These are phyloP conservation scores for Blastobotrys terrestris DNA, from an alignment of 805 yeast genomes.

Conservation along the genomic window DNA sequence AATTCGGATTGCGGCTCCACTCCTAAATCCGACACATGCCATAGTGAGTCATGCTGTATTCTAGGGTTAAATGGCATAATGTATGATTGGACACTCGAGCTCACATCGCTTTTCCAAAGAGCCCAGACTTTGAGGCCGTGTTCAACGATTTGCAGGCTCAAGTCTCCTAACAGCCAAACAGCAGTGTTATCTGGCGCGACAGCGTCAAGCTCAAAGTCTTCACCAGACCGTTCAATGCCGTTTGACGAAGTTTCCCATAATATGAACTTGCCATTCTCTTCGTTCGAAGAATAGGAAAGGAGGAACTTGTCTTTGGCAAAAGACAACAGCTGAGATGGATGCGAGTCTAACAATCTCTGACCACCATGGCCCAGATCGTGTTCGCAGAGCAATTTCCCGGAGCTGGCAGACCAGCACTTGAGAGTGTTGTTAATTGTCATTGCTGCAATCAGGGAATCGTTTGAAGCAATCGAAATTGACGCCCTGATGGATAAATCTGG, in stretches of 20 bases:
- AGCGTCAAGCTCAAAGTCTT: conserved; percentile 26
- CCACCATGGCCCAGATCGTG: conserved; percentile 14
- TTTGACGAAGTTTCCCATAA: conserved; percentile 11
- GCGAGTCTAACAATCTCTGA: conserved; percentile 26
- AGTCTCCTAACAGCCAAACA: conserved; percentile 47
- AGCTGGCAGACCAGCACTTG: conserved; percentile 52
- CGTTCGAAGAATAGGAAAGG: conserved; percentile 36
- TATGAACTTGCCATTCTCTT: conserved; percentile 8
- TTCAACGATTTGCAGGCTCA: conserved; percentile 24
- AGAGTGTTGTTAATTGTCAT: conserved; percentile 49
- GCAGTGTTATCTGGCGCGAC: conserved; percentile 33
- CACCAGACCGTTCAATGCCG: conserved; percentile 25
- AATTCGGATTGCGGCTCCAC: not conserved
- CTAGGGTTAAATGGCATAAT: not conserved
- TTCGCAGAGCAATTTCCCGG: conserved; percentile 26
- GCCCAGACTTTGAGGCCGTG: conserved; percentile 34
- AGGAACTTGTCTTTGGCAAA: conserved; percentile 20
- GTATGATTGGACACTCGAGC: conserved; percentile 34
- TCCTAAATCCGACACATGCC: not conserved
- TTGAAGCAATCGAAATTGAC: conserved; percentile 31
- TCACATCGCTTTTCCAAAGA: conserved; percentile 61
- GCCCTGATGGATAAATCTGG: conserved; percentile 36
- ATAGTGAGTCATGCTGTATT: not conserved
- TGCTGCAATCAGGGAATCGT: conserved; percentile 35
- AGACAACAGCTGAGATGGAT: conserved; percentile 29